phyloP scores from a whole-genome alignment of 805 yeast genomes.

The Metschnikowia lunata region DNA sequence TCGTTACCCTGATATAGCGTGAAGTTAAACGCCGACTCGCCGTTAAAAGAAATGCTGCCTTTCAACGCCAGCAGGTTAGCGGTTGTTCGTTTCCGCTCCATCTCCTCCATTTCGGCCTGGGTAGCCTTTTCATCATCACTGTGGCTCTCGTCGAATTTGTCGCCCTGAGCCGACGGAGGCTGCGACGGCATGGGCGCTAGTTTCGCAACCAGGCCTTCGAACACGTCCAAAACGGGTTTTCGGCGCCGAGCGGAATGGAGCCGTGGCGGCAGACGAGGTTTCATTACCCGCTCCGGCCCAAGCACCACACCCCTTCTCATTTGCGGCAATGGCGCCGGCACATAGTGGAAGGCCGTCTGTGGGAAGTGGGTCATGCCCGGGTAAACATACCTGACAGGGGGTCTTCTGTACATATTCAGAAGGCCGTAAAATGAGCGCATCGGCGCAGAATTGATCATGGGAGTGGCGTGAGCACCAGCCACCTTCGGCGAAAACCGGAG shows the following conservation, averaged over 20 bases:
- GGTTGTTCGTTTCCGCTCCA: slow-evolving; percentile 11
- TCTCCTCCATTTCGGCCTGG: slow-evolving; percentile 13
- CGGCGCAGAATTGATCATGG: slow-evolving; percentile 14
- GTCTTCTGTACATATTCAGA: slow-evolving; percentile 7
- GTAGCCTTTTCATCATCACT: slow-evolving; percentile 12
- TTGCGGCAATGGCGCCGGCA: slow-evolving; percentile 7
- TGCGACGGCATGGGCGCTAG: slow-evolving; percentile 49
- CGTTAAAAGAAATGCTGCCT: slow-evolving; percentile 17
- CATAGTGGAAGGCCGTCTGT: slow-evolving; percentile 10
- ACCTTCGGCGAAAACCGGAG: slow-evolving; percentile 7
- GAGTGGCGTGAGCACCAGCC: slow-evolving; percentile 3
- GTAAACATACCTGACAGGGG: slow-evolving; percentile 12
- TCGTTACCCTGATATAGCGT: slow-evolving; percentile 15
- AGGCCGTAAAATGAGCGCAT: slow-evolving; percentile 10
- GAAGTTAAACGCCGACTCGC: slow-evolving; percentile 16
- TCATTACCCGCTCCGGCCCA: slow-evolving; percentile 4
- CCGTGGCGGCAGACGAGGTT: slow-evolving; percentile 9
- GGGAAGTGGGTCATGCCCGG: slow-evolving; percentile 10
- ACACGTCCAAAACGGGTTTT: slow-evolving; percentile 36
- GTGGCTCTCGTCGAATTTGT: slow-evolving; percentile 11
- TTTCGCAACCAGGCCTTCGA: slow-evolving; percentile 41
- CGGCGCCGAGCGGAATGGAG: slow-evolving; percentile 6
- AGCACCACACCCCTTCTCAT: slow-evolving; percentile 1
- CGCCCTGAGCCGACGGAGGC: slow-evolving; percentile 45
- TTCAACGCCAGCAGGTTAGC: slow-evolving; percentile 5